phyloP scores from a whole-genome alignment of 176 grass and related monocot species.

The Aegilops tauschii region DNA sequence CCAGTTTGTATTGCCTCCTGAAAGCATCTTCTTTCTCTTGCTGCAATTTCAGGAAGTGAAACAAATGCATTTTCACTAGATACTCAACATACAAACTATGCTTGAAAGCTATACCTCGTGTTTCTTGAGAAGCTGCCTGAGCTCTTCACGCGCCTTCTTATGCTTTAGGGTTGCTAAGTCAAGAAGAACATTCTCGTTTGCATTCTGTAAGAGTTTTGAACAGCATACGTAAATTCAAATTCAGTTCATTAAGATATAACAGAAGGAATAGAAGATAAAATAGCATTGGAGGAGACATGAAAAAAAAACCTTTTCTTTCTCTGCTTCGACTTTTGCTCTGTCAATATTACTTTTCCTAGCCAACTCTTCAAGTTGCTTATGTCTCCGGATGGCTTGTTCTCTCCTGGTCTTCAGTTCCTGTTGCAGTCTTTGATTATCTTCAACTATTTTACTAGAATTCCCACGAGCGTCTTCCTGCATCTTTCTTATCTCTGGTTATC shows the following conservation, averaged over 20 bases:
- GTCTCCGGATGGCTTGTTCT: conserved; percentile 18
- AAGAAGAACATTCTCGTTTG: conserved; percentile 48
- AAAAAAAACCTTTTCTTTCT: conserved; percentile 35
- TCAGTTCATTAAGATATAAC: background rate
- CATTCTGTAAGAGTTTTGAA: conserved; percentile 41
- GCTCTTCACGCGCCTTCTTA: conserved; percentile 42
- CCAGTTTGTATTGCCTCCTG: conserved; percentile 30
- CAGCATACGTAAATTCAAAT: conserved; percentile 6
- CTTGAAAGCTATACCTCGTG: conserved; percentile 44
- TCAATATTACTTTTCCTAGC: conserved; percentile 18
- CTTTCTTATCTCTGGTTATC: conserved; percentile 37
- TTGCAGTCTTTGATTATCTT: conserved; percentile 18
- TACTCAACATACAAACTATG: background rate
- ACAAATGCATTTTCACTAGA: conserved; percentile 3
- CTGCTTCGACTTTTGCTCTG: conserved; percentile 12
- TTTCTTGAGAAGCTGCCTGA: conserved; percentile 43
- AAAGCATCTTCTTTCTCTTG: conserved; percentile 46
- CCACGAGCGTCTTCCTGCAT: conserved; percentile 26
- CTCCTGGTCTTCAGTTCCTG: conserved; percentile 12
- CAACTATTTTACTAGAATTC: conserved; percentile 17
- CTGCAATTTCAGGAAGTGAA: conserved; percentile 35
- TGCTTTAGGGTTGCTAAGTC: conserved; percentile 46
- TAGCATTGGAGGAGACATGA: background rate
- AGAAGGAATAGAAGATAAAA: background rate
- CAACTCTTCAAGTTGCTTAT: conserved; percentile 28